Evolutionary conservation across 441 rosid genomes (phyloP), one percentile per base, ranked within the genome.

Genomic region (Omphalea diandra): DNA sequence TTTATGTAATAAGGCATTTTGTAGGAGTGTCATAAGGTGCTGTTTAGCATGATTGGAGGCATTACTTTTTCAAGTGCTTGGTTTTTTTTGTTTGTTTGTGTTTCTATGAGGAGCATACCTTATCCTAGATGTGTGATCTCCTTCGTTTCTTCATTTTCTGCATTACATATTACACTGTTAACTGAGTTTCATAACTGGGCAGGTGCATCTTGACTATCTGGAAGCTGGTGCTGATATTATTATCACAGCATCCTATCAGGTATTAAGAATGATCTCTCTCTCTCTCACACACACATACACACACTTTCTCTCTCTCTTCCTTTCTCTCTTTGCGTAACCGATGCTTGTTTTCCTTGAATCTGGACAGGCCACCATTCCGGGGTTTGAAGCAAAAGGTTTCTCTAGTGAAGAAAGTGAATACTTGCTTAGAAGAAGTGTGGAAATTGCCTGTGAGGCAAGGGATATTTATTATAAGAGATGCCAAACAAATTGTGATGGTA

Each of bases 181-280:
- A 54, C 53, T 65, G 65, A 31, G 35, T 67, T 69, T 29, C 15
- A 59, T 70, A 59, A 61, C 36, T 78, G 67, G 40, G 72, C 86
- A 93, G 98, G 97, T 90, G 47, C 97, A 90, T 84, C 88, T 89
- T 47, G 90, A 90, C 76, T 93, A 90, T 83, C 96, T 90, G 27
- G 96, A 93, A 84, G 92, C 96, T 78, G 98, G 97, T 75, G 97
- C 98, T 54, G 96, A 93, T 87, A 81, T 93, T 74, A 82, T 90
- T 55, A 69, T 87, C 72, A 84, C 94, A 18, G 84, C 97, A 18
- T 90, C 97, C 47, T 93, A 93, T 81, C 98, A 90, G 95, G 98
- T 83, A 70, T 64, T 15, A 9, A 14, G 31, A 57, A 20, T 33
- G 52, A 22, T 46, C 31, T 27, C 14, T 63, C 4, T 50, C 32